Conservation (phyloP, 2,329 filamentous ascomycete genomes). For the Colletotrichum tanaceti region DNA sequence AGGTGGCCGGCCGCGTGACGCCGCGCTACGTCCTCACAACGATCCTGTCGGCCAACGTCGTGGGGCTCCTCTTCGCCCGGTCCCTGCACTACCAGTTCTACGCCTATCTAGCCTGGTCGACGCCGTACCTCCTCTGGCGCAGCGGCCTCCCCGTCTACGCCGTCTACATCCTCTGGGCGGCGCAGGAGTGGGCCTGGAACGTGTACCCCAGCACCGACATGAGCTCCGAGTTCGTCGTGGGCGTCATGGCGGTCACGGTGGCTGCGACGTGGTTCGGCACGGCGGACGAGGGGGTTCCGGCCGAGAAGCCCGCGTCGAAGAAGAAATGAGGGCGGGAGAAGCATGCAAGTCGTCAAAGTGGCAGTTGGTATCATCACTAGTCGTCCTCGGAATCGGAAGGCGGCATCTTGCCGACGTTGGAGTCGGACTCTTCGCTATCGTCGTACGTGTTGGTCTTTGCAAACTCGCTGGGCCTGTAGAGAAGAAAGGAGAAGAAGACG, state of each 20-base stretch:
- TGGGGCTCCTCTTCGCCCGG: conserved; percentile 87
- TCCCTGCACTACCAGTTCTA: conserved; percentile 97
- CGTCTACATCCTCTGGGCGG: conserved; percentile 76
- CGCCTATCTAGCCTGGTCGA: conserved; percentile 89
- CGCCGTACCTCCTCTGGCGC: conserved; percentile 88
- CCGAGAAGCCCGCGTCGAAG: conserved; percentile 43
- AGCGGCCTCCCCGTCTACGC: conserved; percentile 75
- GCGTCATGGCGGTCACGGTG: conserved; percentile 75
- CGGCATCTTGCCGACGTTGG: conserved; percentile 85
- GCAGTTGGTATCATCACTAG: conserved; percentile 32
- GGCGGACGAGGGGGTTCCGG: conserved; percentile 52
- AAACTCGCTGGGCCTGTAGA: conserved; percentile 81
- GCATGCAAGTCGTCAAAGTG: conserved; percentile 20
- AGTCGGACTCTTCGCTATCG: conserved; percentile 81
- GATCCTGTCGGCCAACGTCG: conserved; percentile 78
- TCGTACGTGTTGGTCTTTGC: conserved; percentile 70
- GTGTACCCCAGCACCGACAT: conserved; percentile 80
- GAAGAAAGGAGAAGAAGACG: background rate
- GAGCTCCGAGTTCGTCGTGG: conserved; percentile 74
- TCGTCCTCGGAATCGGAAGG: conserved; percentile 83
- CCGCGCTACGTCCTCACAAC: conserved; percentile 80
- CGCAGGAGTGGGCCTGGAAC: conserved; percentile 95
- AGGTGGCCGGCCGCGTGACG: conserved; percentile 69
- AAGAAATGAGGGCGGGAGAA: conserved; percentile 29
- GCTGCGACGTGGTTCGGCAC: conserved; percentile 70